phyloP scores from a whole-genome alignment of 805 yeast species.

The Candida adriatica region DNA sequence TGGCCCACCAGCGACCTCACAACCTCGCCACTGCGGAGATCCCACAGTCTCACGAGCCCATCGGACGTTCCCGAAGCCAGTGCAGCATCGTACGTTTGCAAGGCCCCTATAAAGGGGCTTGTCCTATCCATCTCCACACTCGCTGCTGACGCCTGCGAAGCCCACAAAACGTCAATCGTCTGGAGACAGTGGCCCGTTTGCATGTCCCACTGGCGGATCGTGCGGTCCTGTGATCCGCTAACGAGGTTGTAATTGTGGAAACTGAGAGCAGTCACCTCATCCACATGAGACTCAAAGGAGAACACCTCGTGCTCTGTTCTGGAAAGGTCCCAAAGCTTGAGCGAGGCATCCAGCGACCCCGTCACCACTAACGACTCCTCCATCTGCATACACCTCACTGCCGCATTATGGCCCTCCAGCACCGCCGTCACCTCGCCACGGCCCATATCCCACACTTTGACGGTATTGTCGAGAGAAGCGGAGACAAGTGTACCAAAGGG shows the following conservation, averaged over 20 bases:
- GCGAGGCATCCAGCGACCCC: slow-evolving; percentile 59
- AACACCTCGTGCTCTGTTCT: slow-evolving; percentile 27
- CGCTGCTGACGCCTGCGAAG: slow-evolving; percentile 28
- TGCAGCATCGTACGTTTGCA: slow-evolving; percentile 71
- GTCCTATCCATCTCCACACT: slow-evolving; percentile 10
- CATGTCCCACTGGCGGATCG: slow-evolving; percentile 73
- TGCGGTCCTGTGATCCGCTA: slow-evolving; percentile 64
- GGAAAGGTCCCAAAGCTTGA: slow-evolving; percentile 53
- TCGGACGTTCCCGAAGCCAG: slow-evolving; percentile 74
- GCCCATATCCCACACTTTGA: slow-evolving; percentile 78
- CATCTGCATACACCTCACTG: slow-evolving; percentile 55
- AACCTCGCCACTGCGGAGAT: slow-evolving; percentile 61
- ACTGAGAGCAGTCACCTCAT: slow-evolving; percentile 56
- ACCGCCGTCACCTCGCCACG: slow-evolving; percentile 42
- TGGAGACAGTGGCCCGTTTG: slow-evolving; percentile 59
- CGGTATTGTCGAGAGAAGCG: slow-evolving; percentile 70
- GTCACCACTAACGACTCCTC: slow-evolving; percentile 41
- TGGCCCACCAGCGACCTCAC: slow-evolving; percentile 59
- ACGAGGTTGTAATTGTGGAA: slow-evolving; percentile 48
- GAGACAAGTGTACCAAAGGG: slow-evolving; percentile 76
- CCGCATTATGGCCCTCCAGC: slow-evolving; percentile 54
- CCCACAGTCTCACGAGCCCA: slow-evolving; percentile 73
- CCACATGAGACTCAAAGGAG: slow-evolving; percentile 59
- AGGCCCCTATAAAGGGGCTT: slow-evolving; percentile 50
- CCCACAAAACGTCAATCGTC: slow-evolving; percentile 65